Base-by-base conservation (phyloP, 2,329 filamentous ascomycete species). In the Aspergillus sp. region DNA sequence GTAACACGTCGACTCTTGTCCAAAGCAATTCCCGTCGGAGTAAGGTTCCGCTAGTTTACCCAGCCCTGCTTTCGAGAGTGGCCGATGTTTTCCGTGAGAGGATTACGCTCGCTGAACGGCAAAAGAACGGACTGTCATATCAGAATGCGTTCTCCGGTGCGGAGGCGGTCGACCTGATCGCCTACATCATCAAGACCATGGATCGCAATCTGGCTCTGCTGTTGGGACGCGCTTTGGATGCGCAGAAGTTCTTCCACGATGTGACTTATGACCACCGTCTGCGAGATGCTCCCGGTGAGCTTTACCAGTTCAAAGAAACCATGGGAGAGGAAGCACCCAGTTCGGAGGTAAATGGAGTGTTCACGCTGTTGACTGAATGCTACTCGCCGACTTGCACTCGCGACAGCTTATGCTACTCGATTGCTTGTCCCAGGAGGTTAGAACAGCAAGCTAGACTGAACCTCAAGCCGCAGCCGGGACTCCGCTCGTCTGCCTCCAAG, bases 201-300 rank as follows among this genome's bases (percentile, higher is more conserved):
- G 95, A 99, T 77, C 87, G 95, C 61, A 99, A 99, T 74, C 82
- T 99, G 62, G 95, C 95, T 10, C 82, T 99, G 52, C 85, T 99
- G 9, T 82, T 99, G 15, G 95, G 95, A 63, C 87, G 95, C 73
- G 92, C 95, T 45, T 81, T 99, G 62, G 95, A 99, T 78, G 95
- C 95, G 23, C 95, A 99, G 74, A 98, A 98, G 75, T 97, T 97
- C 80, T 99, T 99, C 75, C 95, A 99, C 80, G 95, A 99, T 82
- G 95, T 98, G 54, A 97, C 94, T 0, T 99, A 99, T 77, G 94
- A 97, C 70, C 95, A 99, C 77, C 87, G 95, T 51, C 81, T 99
- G 70, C 90, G 95, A 77, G 95, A 99, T 77, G 96, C 94, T n/a
- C 87, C 89, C 43, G 90, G 89, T 55, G 95, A 99, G 77, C 91